phyloP scores from a whole-genome alignment of 1,284 basidiomycete genomes.

The Naganishia albida region DNA sequence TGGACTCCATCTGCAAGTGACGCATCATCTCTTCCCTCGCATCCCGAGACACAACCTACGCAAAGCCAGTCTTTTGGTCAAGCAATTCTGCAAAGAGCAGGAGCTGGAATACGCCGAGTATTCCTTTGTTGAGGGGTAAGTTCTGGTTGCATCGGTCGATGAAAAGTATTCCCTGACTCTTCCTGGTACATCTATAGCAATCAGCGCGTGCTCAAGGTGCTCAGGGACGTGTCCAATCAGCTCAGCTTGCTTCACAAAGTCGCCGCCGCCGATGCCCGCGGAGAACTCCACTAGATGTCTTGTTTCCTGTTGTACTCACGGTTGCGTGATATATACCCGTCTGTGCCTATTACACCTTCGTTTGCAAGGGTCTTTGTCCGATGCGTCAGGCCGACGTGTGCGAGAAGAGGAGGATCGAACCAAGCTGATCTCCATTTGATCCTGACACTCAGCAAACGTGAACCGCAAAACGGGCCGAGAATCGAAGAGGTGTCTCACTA shows the following conservation, averaged over 20 bases:
- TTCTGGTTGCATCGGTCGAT: not conserved
- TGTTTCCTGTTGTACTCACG: conserved; percentile 15
- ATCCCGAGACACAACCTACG: conserved; percentile 91
- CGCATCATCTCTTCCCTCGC: conserved; percentile 95
- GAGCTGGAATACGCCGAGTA: conserved; percentile 86
- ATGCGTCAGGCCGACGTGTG: too few relatives aligned
- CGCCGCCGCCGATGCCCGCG: conserved; percentile 41
- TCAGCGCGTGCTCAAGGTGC: conserved; percentile 47
- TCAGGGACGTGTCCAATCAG: conserved; percentile 53
- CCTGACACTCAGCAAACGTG: too few relatives aligned
- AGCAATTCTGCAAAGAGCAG: conserved; percentile 80
- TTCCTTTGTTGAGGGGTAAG: conserved; percentile 72
- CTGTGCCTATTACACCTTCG: not conserved
- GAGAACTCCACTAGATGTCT: conserved; percentile 27
- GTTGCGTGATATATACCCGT: not conserved
- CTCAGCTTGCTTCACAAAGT: conserved; percentile 51
- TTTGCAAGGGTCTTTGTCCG: too few relatives aligned
- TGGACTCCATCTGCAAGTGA: conserved; percentile 89
- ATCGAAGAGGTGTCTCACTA: too few relatives aligned
- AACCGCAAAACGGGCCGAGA: too few relatives aligned
- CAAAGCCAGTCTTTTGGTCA: conserved; percentile 75
- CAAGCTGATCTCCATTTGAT: too few relatives aligned
- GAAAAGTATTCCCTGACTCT: not conserved
- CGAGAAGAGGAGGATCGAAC: too few relatives aligned
- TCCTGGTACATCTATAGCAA: conserved; percentile 39